Percentiles rank a stretch among this genome's conserved stretches.
Evolutionary conservation across 2,329 filamentous ascomycete genomes (phyloP).

Genomic region (Paecilomyces sp.): DNA sequence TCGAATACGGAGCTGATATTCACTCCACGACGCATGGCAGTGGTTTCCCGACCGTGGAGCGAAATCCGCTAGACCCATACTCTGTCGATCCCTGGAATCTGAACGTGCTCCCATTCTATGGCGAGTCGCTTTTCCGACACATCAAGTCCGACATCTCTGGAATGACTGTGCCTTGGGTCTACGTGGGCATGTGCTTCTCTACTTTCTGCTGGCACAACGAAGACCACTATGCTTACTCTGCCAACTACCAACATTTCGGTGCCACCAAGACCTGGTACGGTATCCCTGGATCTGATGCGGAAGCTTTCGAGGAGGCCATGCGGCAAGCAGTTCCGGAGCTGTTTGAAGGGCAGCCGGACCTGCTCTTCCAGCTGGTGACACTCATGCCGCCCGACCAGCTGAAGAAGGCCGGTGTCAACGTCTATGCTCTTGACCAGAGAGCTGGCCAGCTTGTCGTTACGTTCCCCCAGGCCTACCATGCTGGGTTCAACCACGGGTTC

Average conservation of each 20-base stretch:
- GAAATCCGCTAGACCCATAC: constrained; percentile 78
- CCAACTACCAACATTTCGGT: constrained; percentile 97
- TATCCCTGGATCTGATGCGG: constrained; percentile 85
- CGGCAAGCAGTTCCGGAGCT: constrained; percentile 88
- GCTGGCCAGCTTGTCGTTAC: constrained; percentile 95
- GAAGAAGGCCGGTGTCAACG: constrained; percentile 83
- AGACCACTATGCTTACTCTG: constrained; percentile 94
- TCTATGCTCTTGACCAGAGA: constrained; percentile 91
- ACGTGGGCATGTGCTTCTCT: constrained; percentile 98
- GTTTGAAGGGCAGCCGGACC: constrained; percentile 93
- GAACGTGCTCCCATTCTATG: constrained; percentile 82
- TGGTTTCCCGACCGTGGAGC: constrained; percentile 90
- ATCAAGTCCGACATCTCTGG: constrained; percentile 98
- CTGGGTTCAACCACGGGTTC: constrained; percentile 97
- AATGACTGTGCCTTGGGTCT: constrained; percentile 99
- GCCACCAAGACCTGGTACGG: constrained; percentile 99
- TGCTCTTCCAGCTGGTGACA: constrained; percentile 96
- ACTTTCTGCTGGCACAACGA: constrained; percentile 99
- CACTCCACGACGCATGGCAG: constrained; percentile 97
- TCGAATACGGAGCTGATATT: constrained; percentile 96
- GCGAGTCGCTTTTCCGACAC: constrained; percentile 88
- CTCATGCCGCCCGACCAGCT: constrained; percentile 88
- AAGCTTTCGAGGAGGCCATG: constrained; percentile 95
- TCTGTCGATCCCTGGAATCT: constrained; percentile 92
- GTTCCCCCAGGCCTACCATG: constrained; percentile 94